Conservation (phyloP, 1,139 yeast genomes). For the Protomyces arabidopsidicola region DNA sequence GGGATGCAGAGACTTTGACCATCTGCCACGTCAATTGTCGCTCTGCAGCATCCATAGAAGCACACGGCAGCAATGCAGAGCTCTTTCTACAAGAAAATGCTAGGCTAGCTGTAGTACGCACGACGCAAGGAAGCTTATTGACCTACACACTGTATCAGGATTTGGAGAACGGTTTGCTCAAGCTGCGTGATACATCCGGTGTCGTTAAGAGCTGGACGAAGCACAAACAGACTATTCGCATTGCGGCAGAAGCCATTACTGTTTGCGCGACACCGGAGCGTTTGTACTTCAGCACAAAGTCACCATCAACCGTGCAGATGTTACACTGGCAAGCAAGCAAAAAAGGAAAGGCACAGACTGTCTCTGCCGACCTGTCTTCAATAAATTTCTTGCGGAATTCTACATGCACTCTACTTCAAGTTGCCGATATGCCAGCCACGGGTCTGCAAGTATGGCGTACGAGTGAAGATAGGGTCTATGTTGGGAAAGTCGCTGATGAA, state of each 20-base stretch:
- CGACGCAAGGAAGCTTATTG: neutral
- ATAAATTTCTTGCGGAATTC: neutral
- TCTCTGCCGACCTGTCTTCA: neutral
- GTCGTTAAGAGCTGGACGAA: constrained; percentile 14
- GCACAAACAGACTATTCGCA: constrained; percentile 15
- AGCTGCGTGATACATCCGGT: neutral
- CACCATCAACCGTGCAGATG: constrained; percentile 5
- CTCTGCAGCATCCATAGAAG: constrained; percentile 6
- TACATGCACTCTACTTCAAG: neutral
- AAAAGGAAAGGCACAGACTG: constrained; percentile 10
- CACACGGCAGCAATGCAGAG: constrained; percentile 12
- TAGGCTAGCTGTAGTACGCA: constrained; percentile 3
- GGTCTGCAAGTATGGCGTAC: neutral
- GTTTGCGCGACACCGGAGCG: constrained; percentile 2
- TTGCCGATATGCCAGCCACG: neutral
- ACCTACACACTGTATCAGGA: constrained; percentile 17
- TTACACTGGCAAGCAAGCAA: constrained; percentile 9
- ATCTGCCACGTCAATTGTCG: constrained; percentile 5
- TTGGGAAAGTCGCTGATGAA: neutral
- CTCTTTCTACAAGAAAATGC: constrained; percentile 3
- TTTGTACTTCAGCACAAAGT: constrained; percentile 9
- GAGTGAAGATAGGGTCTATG: neutral
- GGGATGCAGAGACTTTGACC: constrained; percentile 17
- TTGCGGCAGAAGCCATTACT: constrained; percentile 10
- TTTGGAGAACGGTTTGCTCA: neutral